Percentiles rank a stretch among this genome's conserved stretches.
phyloP scores from a whole-genome alignment of 805 yeast genomes.

The Ogataea angusta region DNA sequence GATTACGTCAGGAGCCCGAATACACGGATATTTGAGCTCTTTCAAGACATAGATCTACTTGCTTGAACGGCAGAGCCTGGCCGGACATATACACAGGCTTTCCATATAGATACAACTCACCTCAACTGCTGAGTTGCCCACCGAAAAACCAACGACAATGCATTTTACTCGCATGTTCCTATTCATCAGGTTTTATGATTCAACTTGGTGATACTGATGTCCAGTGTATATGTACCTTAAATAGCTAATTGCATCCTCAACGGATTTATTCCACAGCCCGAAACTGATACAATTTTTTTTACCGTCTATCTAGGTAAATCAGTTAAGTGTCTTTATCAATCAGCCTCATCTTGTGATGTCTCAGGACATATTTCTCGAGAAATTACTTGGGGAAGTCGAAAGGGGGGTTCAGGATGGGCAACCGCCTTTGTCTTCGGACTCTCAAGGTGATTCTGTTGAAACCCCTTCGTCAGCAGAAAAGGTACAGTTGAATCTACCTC shows the following conservation, averaged over 20 bases:
- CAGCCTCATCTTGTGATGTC: slow-evolving; percentile 8
- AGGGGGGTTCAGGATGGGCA: neutral
- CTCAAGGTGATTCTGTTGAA: slow-evolving; percentile 4
- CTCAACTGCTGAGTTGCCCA: slow-evolving; percentile 12
- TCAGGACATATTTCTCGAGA: slow-evolving; percentile 15
- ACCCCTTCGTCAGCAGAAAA: slow-evolving; percentile 14
- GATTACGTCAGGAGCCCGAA: slow-evolving; percentile 55
- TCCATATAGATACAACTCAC: slow-evolving; percentile 9
- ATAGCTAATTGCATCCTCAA: slow-evolving; percentile 23
- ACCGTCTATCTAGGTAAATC: neutral
- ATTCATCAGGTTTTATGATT: slow-evolving; percentile 5
- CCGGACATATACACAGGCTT: slow-evolving; percentile 11
- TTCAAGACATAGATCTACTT: slow-evolving; percentile 32
- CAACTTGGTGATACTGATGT: slow-evolving; percentile 7
- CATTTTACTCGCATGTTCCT: slow-evolving; percentile 3
- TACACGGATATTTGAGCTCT: slow-evolving; percentile 53
- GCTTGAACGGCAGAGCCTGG: slow-evolving; percentile 2
- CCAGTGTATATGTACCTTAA: slow-evolving; percentile 6
- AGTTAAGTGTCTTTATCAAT: slow-evolving; percentile 8
- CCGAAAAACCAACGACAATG: slow-evolving; percentile 5
- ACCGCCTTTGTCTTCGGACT: neutral
- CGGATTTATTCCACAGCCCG: slow-evolving; percentile 20
- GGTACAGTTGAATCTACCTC: slow-evolving; percentile 3
- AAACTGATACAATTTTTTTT: neutral
- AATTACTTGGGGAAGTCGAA: slow-evolving; percentile 18